Base-by-base conservation (phyloP, 75 land plant genomes). In the Cunninghamia lanceolata region DNA sequence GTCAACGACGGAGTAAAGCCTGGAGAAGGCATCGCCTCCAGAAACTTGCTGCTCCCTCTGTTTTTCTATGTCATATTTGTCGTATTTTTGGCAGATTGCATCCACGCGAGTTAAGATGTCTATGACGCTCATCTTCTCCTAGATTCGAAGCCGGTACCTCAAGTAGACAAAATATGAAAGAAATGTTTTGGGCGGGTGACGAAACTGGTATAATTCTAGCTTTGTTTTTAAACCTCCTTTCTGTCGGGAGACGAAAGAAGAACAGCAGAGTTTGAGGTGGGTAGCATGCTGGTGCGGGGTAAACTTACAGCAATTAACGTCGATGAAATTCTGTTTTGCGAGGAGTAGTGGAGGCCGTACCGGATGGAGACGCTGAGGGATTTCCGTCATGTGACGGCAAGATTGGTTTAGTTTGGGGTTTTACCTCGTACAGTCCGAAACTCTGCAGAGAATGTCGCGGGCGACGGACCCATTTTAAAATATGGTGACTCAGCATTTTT, bases 1-100 rank as follows among this genome's bases (percentile, higher is more conserved):
- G 35, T 96, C 96, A 85, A 96, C 82, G 53, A 84, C 82, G 82
- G 93, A 79, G 87, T 89, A 96, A 86, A 96, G 94, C 85, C 91
- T 94, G 71, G 94, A 90, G 84, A 96, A 96, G 85, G 94, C 91
- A 78, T 96, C 97, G 54, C 90, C 90, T 25, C 91, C 91, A 82
- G 93, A 88, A 86, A 90, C 85, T 38, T 92, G 88, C 40, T 54
- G 56, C 2, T 89, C 91, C 21, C 92, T 86, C 85, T 92, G 94
- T 86, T 90, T 93, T 6, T 96, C 95, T 84, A 94, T 85, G 77
- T 96, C 96, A 87, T 96, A 96, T 88, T 91, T 96, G 50, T 96
- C 98, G 86, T 96, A 96, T 90, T 95, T 96, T 77, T 95, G 88
- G 91, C 98, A 96, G 47, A 96, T 96, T 84, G 91, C 83, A 46